Percentiles rank a stretch among this genome's conserved stretches.
Evolutionary conservation across 768 basidiomycete species (phyloP).

Genomic region (Lactarius akahatsu): DNA sequence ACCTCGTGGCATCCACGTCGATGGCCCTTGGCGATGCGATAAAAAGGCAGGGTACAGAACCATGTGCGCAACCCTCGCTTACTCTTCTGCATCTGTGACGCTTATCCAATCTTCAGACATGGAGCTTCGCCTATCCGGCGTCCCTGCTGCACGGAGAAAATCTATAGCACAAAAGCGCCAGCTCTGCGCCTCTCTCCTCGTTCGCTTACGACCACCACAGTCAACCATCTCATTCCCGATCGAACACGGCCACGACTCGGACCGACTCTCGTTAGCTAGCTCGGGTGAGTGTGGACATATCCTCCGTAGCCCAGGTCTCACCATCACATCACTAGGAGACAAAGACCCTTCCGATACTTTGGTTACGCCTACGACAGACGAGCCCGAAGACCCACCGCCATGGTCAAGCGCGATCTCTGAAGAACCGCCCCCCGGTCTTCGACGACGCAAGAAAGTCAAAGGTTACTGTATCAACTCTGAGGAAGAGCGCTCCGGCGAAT

Average conservation of each 20-base stretch:
- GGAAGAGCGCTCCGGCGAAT: conserved; percentile 35
- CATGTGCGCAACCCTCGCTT: conserved; percentile 40
- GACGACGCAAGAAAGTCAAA: conserved; percentile 21
- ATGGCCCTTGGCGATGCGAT: conserved; percentile 54
- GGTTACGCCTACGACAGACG: conserved; percentile 21
- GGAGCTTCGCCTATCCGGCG: conserved; percentile 23
- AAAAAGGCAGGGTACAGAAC: conserved; percentile 47
- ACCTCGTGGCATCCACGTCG: conserved; percentile 51
- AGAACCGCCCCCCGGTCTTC: conserved; percentile 16
- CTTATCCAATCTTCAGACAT: conserved; percentile 12
- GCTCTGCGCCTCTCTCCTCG: conserved; percentile 21
- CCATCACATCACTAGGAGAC: not conserved
- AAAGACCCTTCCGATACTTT: conserved; percentile 26
- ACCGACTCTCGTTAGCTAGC: conserved; percentile 10
- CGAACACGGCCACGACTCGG: conserved; percentile 8
- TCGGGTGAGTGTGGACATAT: conserved; percentile 11
- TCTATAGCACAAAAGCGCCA: conserved; percentile 24
- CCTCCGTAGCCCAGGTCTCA: not conserved
- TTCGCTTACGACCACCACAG: conserved; percentile 25
- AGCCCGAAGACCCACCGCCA: conserved; percentile 8
- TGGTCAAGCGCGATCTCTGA: conserved; percentile 21
- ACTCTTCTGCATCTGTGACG: not conserved
- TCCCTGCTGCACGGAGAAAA: conserved; percentile 20
- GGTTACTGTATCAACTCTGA: conserved; percentile 23
- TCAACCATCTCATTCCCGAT: not conserved